Base-by-base conservation (phyloP, 352 stramenopile species). In the Blastocystis sp. region DNA sequence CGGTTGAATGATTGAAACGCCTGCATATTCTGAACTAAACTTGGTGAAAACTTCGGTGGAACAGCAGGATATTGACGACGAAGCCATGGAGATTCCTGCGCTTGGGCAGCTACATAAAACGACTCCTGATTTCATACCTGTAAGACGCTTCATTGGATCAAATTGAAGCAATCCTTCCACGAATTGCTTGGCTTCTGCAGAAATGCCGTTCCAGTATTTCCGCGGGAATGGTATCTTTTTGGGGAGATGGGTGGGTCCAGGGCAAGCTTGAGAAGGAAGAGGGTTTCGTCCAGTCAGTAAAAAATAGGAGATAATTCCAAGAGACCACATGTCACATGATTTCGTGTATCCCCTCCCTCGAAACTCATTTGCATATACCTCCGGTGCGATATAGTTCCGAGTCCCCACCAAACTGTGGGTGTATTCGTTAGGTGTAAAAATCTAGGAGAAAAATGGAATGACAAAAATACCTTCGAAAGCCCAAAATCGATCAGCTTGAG, bases 401-500 rank as follows among this genome's bases (percentile, higher is more conserved):
- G 76, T 87, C 15, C 76, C 76, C 13, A 87, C 76, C 1, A 87
- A 9, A 20, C 59, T 87, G 63, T 87, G 59, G 6, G 63, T 77
- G 45, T 80, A 80, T 9, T 80, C 41, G 20, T 23, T 68, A 11
- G 20, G 11, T 3, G 20, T 68, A 11, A 68, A 26, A 26, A 68
- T 23, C 59, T 68, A 29, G 59, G n/a, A 29, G 59, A 15, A 37
- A 68, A 26, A 29, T 18, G 59, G 34, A 53, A 62, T n/a, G 18
- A 13, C 1, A 50, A 70, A 37, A 62, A 43, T 45, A 87, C 29
- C 47, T 89, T 89, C 41, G 34, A 66, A 29, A 89, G 68, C 2
- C 79, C 79, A 45, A 89, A 89, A 41, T 89, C 79, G 43, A 89
- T 87, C 0, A 89, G 56, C 37, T 89, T 89, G 18, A 89, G 37